These are phyloP conservation scores for Strigomonas galati DNA, from an alignment of 208 protist species.

Conservation along the genomic window DNA sequence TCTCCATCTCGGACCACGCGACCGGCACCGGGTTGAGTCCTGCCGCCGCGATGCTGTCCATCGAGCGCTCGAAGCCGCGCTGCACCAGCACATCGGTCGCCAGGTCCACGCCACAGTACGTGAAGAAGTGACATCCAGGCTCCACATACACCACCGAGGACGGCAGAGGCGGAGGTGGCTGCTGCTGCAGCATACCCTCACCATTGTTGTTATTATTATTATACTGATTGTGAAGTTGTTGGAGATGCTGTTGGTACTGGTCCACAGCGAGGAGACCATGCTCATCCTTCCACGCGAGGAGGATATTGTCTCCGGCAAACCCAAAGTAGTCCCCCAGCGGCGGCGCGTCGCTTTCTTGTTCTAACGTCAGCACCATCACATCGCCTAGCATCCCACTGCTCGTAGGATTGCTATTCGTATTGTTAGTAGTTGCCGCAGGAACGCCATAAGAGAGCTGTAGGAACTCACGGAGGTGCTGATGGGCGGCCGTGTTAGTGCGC, in stretches of 20 bases:
- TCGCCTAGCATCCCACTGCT: neutral
- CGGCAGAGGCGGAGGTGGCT: neutral
- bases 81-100: slow-evolving; percentile 85
- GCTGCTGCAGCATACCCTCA: neutral
- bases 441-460: slow-evolving; percentile 58
- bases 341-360: slow-evolving; percentile 88
- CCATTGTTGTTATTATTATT: slow-evolving; percentile 9
- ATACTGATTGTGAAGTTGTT: slow-evolving; percentile 17
- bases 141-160: slow-evolving; percentile 78
- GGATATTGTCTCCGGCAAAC: slow-evolving; percentile 86
- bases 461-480: slow-evolving; percentile 69
- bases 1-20: slow-evolving; percentile 92
- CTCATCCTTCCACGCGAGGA: slow-evolving; percentile 91
- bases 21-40: slow-evolving; percentile 89
- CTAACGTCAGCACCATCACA: slow-evolving; percentile 67
- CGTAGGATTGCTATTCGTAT: slow-evolving; percentile 10
- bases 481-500: slow-evolving; percentile 81
- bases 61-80: slow-evolving; percentile 86
- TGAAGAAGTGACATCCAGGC: slow-evolving; percentile 89
- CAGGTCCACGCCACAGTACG: slow-evolving; percentile 83
- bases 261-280: slow-evolving; percentile 89
- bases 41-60: slow-evolving; percentile 83
- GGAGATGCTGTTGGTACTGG: slow-evolving; percentile 75
- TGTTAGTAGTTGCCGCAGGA: too few species aligned
- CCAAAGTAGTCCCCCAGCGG: slow-evolving; percentile 91